Conservation (phyloP, 768 basidiomycete genomes). For the Galerina sulciceps region DNA sequence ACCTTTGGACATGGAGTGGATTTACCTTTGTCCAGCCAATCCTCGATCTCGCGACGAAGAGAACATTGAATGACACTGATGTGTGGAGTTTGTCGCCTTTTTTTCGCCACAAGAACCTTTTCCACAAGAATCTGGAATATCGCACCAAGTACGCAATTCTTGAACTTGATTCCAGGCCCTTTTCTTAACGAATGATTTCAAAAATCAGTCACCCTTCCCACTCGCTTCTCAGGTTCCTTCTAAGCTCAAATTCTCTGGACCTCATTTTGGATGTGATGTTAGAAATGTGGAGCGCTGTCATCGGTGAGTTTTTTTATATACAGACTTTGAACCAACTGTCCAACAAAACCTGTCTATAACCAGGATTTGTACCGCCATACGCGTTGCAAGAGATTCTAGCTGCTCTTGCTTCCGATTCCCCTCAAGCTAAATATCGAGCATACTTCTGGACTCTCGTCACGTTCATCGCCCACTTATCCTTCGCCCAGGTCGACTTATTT, state of each 20-base stretch:
- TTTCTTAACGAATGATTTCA: neutral
- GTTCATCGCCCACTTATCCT: slow-evolving; percentile 66
- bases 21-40: slow-evolving; percentile 71
- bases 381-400: slow-evolving; percentile 64
- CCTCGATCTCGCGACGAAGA: slow-evolving; percentile 50
- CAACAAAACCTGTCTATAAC: neutral
- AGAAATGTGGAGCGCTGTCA: slow-evolving; percentile 62
- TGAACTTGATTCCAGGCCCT: neutral
- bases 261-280: slow-evolving; percentile 61
- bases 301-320: slow-evolving; percentile 40
- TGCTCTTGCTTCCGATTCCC: slow-evolving; percentile 46
- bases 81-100: slow-evolving; percentile 72
- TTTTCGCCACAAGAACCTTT: slow-evolving; percentile 70
- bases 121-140: slow-evolving; percentile 64
- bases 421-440: slow-evolving; percentile 46
- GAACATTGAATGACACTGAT: slow-evolving; percentile 54
- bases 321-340: neutral
- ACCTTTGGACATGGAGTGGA: slow-evolving; percentile 66
- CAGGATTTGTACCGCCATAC: slow-evolving; percentile 71
- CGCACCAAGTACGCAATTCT: slow-evolving; percentile 36
- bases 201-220: slow-evolving; percentile 53
- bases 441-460: slow-evolving; percentile 64
- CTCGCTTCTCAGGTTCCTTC: slow-evolving; percentile 63
- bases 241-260: slow-evolving; percentile 72
- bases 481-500: slow-evolving; percentile 68